Evolutionary conservation across 768 basidiomycete genomes (phyloP), one percentile per base, ranked within the genome.

Genomic region (Gymnopilus junonius): DNA sequence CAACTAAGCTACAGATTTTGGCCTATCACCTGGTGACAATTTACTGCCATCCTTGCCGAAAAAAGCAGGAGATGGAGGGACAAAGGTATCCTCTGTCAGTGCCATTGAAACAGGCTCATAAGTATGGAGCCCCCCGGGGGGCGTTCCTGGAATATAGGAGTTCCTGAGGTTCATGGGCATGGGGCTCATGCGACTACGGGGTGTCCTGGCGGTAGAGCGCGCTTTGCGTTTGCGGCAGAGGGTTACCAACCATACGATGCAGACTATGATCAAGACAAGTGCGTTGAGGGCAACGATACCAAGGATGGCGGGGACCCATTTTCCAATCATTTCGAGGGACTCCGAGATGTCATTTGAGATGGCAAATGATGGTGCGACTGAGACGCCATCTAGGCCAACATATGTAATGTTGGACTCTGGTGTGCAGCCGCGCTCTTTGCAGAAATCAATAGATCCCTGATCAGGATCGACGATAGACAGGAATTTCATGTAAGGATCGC

Each of bases 281-380:
- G 91, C 89, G 69, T 95, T 95, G 67, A 94, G 80, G 35, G 87
- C 93, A 70, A 93, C 85, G 61, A 94, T 75, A 27, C 81, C 93
- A 55, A 94, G 80, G 78, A 94, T 85, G 25, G 85, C 89, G 23
- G 93, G 93, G 53, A 94, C 77, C 75, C 83, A 88, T 27, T 79
- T 82, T 48, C 83, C 82, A 68, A 95, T 82, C 69, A 82, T 83
- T 71, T 86, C 84, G 56, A 95, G 74, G 15, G 87, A 87, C 45
- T 81, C 70, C 4, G 83, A 82, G 67, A 88, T 78, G 64, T 90
- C 82, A 45, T 83, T 77, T 8, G 90, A 87, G 56, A 92, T 76
- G 7, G 83, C 74, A 63, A 89, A 85, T 3, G 81, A 77, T 31
- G 80, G 78, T 31, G 79, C 71, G 8, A 76, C 73, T n/a, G 75